These are phyloP conservation scores for Taiozyma onychis DNA, from an alignment of 1,139 yeast species.

Conservation along the genomic window DNA sequence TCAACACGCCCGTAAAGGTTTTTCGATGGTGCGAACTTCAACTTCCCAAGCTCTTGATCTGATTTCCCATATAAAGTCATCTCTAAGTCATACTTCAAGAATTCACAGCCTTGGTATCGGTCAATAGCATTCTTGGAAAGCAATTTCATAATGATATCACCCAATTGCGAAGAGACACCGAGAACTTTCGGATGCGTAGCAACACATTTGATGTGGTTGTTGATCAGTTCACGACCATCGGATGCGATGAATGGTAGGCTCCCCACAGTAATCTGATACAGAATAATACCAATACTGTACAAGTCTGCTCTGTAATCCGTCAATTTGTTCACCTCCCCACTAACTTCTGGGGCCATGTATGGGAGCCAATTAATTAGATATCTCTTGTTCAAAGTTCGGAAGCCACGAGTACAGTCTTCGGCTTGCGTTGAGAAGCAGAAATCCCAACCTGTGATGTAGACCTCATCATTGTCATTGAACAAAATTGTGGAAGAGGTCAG, in stretches of 20 bases:
- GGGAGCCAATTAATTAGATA: constrained; percentile 37
- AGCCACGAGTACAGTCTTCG: constrained; percentile 35
- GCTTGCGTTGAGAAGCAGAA: constrained; percentile 39
- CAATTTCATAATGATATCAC: constrained; percentile 38
- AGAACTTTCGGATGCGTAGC: constrained; percentile 24
- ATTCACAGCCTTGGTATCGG: constrained; percentile 36
- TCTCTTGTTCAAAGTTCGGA: constrained; percentile 20
- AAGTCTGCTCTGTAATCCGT: constrained; percentile 48
- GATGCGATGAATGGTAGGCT: constrained; percentile 40
- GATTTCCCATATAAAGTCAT: constrained; percentile 14
- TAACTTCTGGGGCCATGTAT: constrained; percentile 48
- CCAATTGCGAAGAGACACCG: constrained; percentile 23
- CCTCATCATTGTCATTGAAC: constrained; percentile 28
- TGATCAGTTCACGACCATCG: constrained; percentile 36
- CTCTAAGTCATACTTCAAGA: constrained; percentile 37
- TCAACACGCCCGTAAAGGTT: constrained; percentile 35
- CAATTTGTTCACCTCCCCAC: constrained; percentile 36
- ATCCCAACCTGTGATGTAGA: constrained; percentile 46
- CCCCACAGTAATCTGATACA: constrained; percentile 45
- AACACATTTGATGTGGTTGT: constrained; percentile 39
- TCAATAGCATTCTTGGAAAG: constrained; percentile 39
- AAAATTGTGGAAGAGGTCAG: constrained; percentile 37
- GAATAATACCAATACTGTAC: constrained; percentile 45
- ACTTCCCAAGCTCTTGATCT: constrained; percentile 17
- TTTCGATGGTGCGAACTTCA: constrained; percentile 27